Evolutionary conservation across 1,139 yeast genomes (phyloP).

Genomic region (Saccharomyces hybrid): DNA sequence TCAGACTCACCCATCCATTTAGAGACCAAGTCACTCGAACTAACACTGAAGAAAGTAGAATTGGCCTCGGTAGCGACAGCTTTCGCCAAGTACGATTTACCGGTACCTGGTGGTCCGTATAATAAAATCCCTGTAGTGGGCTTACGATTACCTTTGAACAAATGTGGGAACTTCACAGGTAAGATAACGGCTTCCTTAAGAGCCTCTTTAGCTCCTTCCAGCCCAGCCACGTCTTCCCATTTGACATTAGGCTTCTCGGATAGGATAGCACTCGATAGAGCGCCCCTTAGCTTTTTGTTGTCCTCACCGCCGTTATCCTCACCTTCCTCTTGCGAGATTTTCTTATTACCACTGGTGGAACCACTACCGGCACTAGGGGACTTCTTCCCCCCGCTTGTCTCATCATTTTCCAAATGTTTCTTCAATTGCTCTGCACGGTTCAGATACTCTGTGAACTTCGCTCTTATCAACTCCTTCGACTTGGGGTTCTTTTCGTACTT

Average conservation of each 20-base stretch:
- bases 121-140: slow-evolving; percentile 88
- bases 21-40: slow-evolving; percentile 88
- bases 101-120: slow-evolving; percentile 99
- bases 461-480: slow-evolving; percentile 80
- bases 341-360: slow-evolving; percentile 33
- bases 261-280: slow-evolving; percentile 85
- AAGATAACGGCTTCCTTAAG: slow-evolving; percentile 94
- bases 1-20: slow-evolving; percentile 99
- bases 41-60: slow-evolving; percentile 90
- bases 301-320: slow-evolving; percentile 71
- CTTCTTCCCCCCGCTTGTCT: slow-evolving; percentile 35
- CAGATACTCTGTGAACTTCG: slow-evolving; percentile 85
- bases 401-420: slow-evolving; percentile 70
- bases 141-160: slow-evolving; percentile 88
- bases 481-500: slow-evolving; percentile 91
- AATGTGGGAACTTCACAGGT: slow-evolving; percentile 90
- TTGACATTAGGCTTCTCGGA: slow-evolving; percentile 88
- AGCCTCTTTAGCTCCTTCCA: slow-evolving; percentile 93
- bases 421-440: slow-evolving; percentile 92
- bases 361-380: slow-evolving; percentile 22
- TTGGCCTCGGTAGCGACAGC: slow-evolving; percentile 99
- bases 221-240: slow-evolving; percentile 96
- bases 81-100: slow-evolving; percentile 92
- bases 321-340: slow-evolving; percentile 18
- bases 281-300: slow-evolving; percentile 81